phyloP scores from a whole-genome alignment of 2,329 filamentous ascomycete species.

The Stachybotrys chartarum region DNA sequence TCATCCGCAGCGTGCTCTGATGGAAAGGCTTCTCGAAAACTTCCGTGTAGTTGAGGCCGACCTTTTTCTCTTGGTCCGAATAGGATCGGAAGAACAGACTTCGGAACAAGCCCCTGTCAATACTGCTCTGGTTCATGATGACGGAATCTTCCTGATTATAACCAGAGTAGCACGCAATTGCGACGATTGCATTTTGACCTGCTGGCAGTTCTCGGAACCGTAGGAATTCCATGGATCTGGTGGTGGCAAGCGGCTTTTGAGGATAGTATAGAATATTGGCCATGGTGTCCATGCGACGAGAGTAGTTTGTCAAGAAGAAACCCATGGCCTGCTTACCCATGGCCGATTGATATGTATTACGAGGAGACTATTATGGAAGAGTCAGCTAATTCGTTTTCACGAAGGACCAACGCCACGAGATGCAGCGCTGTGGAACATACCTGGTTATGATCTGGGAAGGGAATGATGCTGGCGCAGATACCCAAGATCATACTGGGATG shows the following conservation, averaged over 20 bases:
- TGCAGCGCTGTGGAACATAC: constrained; percentile 31
- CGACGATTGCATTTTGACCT: constrained; percentile 96
- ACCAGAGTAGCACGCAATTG: constrained; percentile 93
- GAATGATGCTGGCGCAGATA: constrained; percentile 98
- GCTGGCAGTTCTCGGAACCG: constrained; percentile 97
- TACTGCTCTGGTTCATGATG: constrained; percentile 99
- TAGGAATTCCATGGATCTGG: constrained; percentile 95
- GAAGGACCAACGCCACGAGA: background rate
- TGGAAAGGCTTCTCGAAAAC: constrained; percentile 92
- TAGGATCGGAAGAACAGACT: constrained; percentile 98
- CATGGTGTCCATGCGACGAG: constrained; percentile 98
- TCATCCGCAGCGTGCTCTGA: constrained; percentile 80
- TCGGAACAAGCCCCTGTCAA: constrained; percentile 93
- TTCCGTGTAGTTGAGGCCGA: constrained; percentile 89
- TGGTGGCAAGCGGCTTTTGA: constrained; percentile 93
- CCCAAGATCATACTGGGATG: constrained; percentile 98
- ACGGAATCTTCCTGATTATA: constrained; percentile 99
- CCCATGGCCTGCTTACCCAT: constrained; percentile 99
- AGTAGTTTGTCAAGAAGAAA: constrained; percentile 95
- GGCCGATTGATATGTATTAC: constrained; percentile 98
- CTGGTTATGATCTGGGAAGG: constrained; percentile 98
- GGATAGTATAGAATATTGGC: constrained; percentile 98
- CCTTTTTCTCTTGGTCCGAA: constrained; percentile 92
- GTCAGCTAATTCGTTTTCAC: constrained; percentile 20
- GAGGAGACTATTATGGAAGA: constrained; percentile 59